phyloP scores from a whole-genome alignment of 2,329 filamentous ascomycete genomes.

The Whalleya microplaca region DNA sequence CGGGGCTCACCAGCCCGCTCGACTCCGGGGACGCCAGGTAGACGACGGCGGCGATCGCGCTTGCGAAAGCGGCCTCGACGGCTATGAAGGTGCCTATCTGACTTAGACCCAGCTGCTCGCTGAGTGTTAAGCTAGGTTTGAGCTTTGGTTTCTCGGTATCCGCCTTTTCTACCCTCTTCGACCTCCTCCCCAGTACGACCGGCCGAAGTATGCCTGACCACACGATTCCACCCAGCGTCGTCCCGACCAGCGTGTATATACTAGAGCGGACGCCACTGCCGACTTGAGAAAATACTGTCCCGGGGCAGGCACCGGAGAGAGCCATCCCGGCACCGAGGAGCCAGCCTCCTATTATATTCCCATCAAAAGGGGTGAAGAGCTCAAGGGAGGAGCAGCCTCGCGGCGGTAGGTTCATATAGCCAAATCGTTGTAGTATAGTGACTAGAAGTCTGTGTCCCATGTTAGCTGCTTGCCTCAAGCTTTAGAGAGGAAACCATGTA shows the following conservation, averaged over 20 bases:
- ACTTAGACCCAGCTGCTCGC: conserved; percentile 47
- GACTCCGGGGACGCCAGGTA: conserved; percentile 37
- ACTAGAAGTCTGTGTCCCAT: conserved; percentile 39
- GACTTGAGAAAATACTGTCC: conserved; percentile 65
- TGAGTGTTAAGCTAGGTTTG: conserved; percentile 43
- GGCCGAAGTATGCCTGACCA: conserved; percentile 51
- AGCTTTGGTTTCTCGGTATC: not conserved
- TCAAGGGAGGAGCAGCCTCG: conserved; percentile 56
- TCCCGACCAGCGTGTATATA: conserved; percentile 56
- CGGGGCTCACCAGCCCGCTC: conserved; percentile 46
- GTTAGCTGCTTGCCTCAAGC: conserved; percentile 1
- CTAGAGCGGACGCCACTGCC: conserved; percentile 57
- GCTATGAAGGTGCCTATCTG: conserved; percentile 42
- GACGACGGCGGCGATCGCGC: conserved; percentile 44
- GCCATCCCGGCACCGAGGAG: conserved; percentile 70
- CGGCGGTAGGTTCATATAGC: conserved; percentile 48
- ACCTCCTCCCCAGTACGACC: conserved; percentile 35
- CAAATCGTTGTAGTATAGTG: conserved; percentile 47
- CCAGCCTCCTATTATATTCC: conserved; percentile 66
- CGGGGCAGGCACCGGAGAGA: conserved; percentile 66
- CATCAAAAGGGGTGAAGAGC: conserved; percentile 60
- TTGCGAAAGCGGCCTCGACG: conserved; percentile 48
- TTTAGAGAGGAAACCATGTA: conserved; percentile 2
- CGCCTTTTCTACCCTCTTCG: conserved; percentile 24
- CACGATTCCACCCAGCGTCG: conserved; percentile 57